Evolutionary conservation across 2,329 filamentous ascomycete species (phyloP).

Genomic region (Clarireedia homoeocarpa): DNA sequence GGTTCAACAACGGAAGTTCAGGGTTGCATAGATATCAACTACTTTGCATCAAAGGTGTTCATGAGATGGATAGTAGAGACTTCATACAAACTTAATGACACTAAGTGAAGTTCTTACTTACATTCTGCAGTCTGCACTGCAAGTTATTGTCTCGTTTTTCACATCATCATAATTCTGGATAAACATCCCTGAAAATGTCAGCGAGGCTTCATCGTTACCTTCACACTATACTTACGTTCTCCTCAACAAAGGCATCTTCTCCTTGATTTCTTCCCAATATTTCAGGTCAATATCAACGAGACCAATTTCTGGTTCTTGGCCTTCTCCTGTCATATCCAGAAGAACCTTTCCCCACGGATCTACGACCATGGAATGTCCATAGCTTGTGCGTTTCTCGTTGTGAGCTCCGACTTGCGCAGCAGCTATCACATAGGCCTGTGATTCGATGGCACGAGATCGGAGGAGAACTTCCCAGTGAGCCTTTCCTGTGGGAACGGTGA

Average conservation of each 20-base stretch:
- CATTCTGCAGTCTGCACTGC: not conserved
- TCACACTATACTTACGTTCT: conserved; percentile 30
- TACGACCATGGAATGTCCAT: conserved; percentile 78
- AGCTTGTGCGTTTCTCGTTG: conserved; percentile 70
- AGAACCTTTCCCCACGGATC: conserved; percentile 79
- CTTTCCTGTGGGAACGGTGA: conserved; percentile 75
- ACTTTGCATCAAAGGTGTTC: conserved; percentile 21
- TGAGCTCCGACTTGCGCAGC: conserved; percentile 72
- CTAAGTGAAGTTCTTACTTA: not conserved
- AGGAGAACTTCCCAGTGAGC: conserved; percentile 83
- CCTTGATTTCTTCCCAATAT: conserved; percentile 42
- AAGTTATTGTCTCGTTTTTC: not conserved
- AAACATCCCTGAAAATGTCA: conserved; percentile 18
- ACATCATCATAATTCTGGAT: conserved; percentile 7
- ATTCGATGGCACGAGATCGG: conserved; percentile 77
- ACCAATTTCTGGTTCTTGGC: conserved; percentile 34
- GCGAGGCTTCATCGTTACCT: not conserved
- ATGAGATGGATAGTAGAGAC: conserved; percentile 4
- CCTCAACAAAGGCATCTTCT: conserved; percentile 48
- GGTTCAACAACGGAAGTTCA: conserved; percentile 21
- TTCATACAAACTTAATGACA: not conserved
- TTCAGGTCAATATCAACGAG: conserved; percentile 47
- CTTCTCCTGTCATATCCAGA: conserved; percentile 50
- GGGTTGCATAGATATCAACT: conserved; percentile 25
- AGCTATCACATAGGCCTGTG: conserved; percentile 78